These are phyloP conservation scores for Paecilomyces niveus DNA, from an alignment of 2,329 filamentous ascomycete genomes.

Conservation along the genomic window DNA sequence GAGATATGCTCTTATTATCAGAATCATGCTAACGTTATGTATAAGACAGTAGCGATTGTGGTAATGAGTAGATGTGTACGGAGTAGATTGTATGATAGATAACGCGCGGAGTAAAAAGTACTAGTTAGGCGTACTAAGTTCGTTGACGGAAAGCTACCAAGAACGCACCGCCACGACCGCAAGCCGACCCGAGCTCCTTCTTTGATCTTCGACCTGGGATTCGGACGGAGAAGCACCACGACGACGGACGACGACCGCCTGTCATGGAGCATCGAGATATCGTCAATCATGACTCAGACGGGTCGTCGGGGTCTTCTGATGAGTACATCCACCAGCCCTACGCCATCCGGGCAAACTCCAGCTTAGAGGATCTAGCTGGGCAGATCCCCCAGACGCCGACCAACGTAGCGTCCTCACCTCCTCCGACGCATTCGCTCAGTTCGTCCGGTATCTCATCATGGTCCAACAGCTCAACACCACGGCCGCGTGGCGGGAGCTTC, in stretches of 20 bases:
- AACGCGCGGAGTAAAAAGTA: not conserved
- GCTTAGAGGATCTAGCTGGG: slow-evolving; percentile 23
- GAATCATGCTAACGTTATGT: no score
- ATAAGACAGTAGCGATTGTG: no score
- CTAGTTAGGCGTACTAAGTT: not conserved
- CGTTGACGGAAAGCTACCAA: slow-evolving; percentile 9
- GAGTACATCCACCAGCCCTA: slow-evolving; percentile 31
- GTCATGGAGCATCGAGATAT: slow-evolving; percentile 39
- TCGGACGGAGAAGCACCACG: slow-evolving; percentile 2
- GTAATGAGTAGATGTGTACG: no score
- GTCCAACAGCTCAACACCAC: slow-evolving; percentile 26
- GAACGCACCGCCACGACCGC: slow-evolving; percentile 21
- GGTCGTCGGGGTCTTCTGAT: slow-evolving; percentile 33
- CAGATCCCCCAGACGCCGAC: slow-evolving; percentile 22
- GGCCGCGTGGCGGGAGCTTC: slow-evolving; percentile 37
- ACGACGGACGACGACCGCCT: slow-evolving; percentile 11
- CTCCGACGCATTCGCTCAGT: slow-evolving; percentile 14
- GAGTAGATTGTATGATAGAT: no score
- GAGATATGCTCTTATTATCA: no score
- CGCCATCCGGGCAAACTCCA: slow-evolving; percentile 22
- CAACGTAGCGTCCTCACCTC: slow-evolving; percentile 27
- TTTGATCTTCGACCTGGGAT: not conserved
- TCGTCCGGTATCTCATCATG: slow-evolving; percentile 25
- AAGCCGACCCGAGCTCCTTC: slow-evolving; percentile 12
- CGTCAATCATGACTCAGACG: slow-evolving; percentile 32